Base-by-base conservation (phyloP, 768 basidiomycete species). In the Tricholoma matsutake region DNA sequence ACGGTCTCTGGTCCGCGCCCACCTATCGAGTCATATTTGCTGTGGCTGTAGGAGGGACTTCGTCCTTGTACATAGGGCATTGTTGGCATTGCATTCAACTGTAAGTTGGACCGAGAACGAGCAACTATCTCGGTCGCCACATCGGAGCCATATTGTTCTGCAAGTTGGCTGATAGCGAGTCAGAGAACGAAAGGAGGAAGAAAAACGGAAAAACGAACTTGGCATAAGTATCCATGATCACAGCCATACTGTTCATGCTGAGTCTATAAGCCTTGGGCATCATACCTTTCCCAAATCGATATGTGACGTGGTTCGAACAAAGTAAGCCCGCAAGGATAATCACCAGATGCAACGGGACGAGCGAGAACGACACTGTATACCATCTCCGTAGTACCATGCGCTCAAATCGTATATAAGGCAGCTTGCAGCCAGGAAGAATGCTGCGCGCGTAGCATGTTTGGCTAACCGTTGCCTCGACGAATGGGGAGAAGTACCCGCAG, bases 281-380 rank as follows among this genome's bases (percentile, higher is more conserved):
- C 85, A 92, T 86, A 61, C 92, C 91, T 77, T 92, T 93, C 9
- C 91, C 91, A 71, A 93, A 93, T 56, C 91, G 81, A 71, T 92
- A 92, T 20, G 91, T 93, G 70, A 94, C 86, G 65, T 93, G 91
- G 73, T 91, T 92, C 22, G 86, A 86, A 71, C 88, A 93, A 54
- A 93, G 72, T 58, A 93, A 73, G 13, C 79, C 85, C 1, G 79
- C 76, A 62, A 89, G 61, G 67, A 91, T 91, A 70, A 87, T 78
- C 20, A 68, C 69, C 52, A 94, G 72, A 61, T 92, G 91, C 11
- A 85, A 67, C 1, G 90, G 89, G 13, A 89, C 90, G 57, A 92
- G 67, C 14, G 81, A 72, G 72, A 92, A 92, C 16, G 83, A 75
- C 43, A 78, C 75, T 13, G 79, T 83, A 74, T 88, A 92, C 89